These are phyloP conservation scores for Malus hybrid DNA, from an alignment of 331 rosid genomes.

Conservation along the genomic window DNA sequence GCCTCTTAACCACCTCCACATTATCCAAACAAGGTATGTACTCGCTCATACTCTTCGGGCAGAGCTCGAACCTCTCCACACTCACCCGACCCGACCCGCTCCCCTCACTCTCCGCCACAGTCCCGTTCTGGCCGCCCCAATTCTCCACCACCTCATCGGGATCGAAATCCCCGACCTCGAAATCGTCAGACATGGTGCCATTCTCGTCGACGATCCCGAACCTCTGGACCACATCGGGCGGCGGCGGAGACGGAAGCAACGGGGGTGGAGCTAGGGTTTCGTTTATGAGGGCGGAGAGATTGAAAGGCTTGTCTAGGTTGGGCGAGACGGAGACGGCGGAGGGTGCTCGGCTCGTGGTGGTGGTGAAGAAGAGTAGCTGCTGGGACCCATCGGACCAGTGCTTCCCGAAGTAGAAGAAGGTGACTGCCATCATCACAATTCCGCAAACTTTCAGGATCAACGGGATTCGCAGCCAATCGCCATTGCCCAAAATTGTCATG, in stretches of 20 bases:
- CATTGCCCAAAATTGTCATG: conserved; percentile 33
- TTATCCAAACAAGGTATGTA: conserved; percentile 91
- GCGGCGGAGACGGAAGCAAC: conserved; percentile 3
- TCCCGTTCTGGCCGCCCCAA: conserved; percentile 29
- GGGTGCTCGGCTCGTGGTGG: conserved; percentile 15
- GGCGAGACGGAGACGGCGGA: conserved; percentile 50
- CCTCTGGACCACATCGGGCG: conserved; percentile 22
- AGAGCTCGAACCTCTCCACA: conserved; percentile 37
- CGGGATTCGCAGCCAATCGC: conserved; percentile 27
- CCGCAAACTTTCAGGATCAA: conserved; percentile 29
- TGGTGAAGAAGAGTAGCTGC: conserved; percentile 68
- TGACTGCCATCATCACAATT: conserved; percentile 26
- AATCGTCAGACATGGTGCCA: conserved; percentile 81
- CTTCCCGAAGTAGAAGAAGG: conserved; percentile 72
- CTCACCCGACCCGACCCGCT: conserved; percentile 14
- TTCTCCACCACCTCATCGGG: conserved; percentile 37
- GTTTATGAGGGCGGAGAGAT: conserved; percentile 33
- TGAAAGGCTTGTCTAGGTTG: conserved; percentile 33
- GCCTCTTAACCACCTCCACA: conserved; percentile 40
- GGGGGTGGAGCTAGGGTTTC: conserved; percentile 4
- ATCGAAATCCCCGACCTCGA: conserved; percentile 74
- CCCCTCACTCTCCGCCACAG: conserved; percentile 7
- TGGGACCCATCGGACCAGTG: conserved; percentile 55
- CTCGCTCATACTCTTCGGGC: conserved; percentile 52
- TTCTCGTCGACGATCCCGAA: conserved; percentile 71